A percentile compares a stretch with the other conserved stretches of the same genome.
These are phyloP conservation scores for Mycena vulgaris DNA, from an alignment of 768 basidiomycete genomes.

Conservation along the genomic window DNA sequence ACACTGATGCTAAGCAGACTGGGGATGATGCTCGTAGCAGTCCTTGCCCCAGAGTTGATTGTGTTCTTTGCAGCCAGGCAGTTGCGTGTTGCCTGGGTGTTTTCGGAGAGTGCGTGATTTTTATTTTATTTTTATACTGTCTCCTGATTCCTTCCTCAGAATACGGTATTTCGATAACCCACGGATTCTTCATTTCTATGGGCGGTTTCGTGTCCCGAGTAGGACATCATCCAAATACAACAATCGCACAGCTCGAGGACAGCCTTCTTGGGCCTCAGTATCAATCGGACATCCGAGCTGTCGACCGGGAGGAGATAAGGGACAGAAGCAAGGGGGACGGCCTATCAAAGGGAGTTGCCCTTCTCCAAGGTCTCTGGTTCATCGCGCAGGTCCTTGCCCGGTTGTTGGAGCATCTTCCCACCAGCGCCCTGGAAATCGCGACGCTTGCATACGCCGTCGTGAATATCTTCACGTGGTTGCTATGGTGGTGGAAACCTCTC, in stretches of 20 bases:
- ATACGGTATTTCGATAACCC: not conserved
- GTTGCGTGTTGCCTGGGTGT: not conserved
- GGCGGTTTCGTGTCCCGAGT: slow-evolving; percentile 33
- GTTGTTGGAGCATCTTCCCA: slow-evolving; percentile 39
- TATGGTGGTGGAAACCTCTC: slow-evolving; percentile 59
- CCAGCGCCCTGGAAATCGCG: slow-evolving; percentile 53
- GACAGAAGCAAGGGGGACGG: slow-evolving; percentile 51
- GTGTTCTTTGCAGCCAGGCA: not conserved
- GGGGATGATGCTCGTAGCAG: not conserved
- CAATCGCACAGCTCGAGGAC: not conserved
- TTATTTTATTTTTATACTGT: too few relatives aligned
- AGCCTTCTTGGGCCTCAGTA: not conserved
- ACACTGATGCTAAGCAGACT: not conserved
- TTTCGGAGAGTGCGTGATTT: not conserved
- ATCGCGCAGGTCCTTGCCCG: slow-evolving; percentile 48
- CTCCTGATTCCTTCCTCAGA: not conserved
- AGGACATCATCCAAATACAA: not conserved
- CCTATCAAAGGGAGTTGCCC: slow-evolving; percentile 51
- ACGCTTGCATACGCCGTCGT: slow-evolving; percentile 52
- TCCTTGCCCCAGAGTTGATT: not conserved
- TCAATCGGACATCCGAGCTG: not conserved
- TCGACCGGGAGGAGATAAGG: slow-evolving; percentile 34
- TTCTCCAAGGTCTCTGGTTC: slow-evolving; percentile 55
- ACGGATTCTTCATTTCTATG: not conserved
- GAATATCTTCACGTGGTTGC: slow-evolving; percentile 47